Base-by-base conservation (phyloP, 1,139 yeast species). In the Taiozyma sp. region DNA sequence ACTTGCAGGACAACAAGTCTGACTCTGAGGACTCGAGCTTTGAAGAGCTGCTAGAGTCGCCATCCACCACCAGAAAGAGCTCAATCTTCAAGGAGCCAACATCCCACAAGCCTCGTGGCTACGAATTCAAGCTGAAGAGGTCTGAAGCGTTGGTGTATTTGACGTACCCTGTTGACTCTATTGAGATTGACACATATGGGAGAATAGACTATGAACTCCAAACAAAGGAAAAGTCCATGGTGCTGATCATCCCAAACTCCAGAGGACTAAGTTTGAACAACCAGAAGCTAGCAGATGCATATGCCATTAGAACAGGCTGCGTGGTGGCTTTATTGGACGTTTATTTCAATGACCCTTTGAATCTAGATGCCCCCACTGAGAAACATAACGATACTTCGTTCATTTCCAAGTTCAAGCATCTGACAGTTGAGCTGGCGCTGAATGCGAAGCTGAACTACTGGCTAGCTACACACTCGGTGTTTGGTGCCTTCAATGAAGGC, bases 371-470 rank as follows among this genome's bases (percentile, higher is more conserved):
- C 0, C 51, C 52, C 4, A 46, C 16, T n/a, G 55, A 54, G 9
- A 49, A 52, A 2, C 42, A 54, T 1, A 40, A 46, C 2, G 43
- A 49, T 4, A 27, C 23, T 12, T 58, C 70, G 4, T 57, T 69
- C 28, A 60, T 71, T 23, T 52, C 63, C 1, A 63, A 61, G 29
- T 55, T 71, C 47, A 70, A 70, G 53, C 57, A 61, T 10, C 49
- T 66, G 41, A 69, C 74, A 0, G 63, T 65, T 1, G 65, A 65
- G 10, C 53, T 67, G 3, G 68, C 70, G 10, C 57, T 67, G 45
- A 70, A 72, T 34, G 62, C 70, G 40, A 58, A 66, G 52, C 67
- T 71, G 28, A 73, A 69, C 50, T 69, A 68, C 66, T 71, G 75
- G 75, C 50, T 70, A 14, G 73, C 73, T n/a, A 63, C 66, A 41